phyloP scores from a whole-genome alignment of 2,329 filamentous ascomycete species.

The Sporothrix pseudoabietina region DNA sequence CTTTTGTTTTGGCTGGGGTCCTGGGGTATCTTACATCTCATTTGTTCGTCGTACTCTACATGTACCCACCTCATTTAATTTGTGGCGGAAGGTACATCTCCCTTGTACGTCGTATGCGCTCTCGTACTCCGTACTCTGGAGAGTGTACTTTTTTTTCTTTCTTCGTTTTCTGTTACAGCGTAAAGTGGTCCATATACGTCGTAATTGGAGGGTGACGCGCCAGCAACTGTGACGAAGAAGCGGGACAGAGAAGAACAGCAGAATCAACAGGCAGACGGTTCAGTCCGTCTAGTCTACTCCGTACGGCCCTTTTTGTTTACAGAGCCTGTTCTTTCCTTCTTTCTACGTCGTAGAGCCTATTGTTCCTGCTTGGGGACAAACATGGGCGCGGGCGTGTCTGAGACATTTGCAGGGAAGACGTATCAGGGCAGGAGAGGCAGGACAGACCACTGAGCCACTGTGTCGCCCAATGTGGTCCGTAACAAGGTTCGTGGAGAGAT shows the following conservation, averaged over 20 bases:
- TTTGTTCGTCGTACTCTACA: not conserved
- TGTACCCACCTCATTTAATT: not conserved
- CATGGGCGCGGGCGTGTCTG: not conserved
- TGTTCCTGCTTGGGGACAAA: not conserved
- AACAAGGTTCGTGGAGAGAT: not conserved
- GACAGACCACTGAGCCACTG: not conserved
- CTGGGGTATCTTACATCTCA: not conserved
- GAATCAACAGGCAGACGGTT: not conserved
- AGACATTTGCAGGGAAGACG: conserved; percentile 13
- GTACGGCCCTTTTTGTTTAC: conserved; percentile 6
- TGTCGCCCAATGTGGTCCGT: not conserved
- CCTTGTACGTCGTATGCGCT: not conserved
- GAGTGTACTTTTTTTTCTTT: not conserved
- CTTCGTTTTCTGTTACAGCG: not conserved
- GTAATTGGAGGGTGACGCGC: conserved; percentile 22
- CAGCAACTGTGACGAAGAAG: conserved; percentile 8
- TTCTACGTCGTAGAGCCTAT: not conserved
- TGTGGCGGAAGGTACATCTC: conserved; percentile 4
- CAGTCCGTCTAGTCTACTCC: not conserved
- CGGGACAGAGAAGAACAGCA: not conserved
- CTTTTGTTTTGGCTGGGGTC: not conserved
- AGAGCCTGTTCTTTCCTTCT: not conserved
- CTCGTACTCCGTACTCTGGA: not conserved
- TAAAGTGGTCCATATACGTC: not conserved
- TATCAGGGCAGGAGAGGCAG: not conserved